A percentile compares a stretch with the other conserved stretches of the same genome.
Evolutionary conservation across 2,329 filamentous ascomycete genomes (phyloP).

Genomic region (Paradendryphiella salina): DNA sequence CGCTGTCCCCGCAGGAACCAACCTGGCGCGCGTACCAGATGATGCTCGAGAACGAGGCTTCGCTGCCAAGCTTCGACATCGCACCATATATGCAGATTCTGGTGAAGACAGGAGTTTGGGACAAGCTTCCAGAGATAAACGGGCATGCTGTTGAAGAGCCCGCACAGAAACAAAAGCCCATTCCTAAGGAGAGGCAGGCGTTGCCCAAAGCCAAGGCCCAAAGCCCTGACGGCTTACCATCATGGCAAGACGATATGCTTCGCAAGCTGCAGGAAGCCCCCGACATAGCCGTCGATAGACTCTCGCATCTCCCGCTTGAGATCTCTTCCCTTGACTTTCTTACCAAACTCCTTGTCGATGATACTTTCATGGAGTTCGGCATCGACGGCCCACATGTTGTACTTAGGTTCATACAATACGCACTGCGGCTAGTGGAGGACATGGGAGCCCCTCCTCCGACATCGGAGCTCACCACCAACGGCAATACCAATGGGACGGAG

Average conservation of each 20-base stretch:
- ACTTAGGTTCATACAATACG: constrained; percentile 46
- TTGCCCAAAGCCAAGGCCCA: not conserved
- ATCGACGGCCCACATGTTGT: constrained; percentile 37
- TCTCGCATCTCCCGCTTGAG: constrained; percentile 44
- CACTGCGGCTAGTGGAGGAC: constrained; percentile 42
- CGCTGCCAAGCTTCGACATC: constrained; percentile 28
- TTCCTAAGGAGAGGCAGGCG: not conserved
- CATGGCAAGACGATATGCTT: constrained; percentile 30
- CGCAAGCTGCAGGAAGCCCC: constrained; percentile 27
- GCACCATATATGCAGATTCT: constrained; percentile 41
- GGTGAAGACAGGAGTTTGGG: constrained; percentile 45
- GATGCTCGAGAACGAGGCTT: constrained; percentile 14
- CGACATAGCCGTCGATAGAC: constrained; percentile 28
- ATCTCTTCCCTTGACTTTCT: constrained; percentile 46
- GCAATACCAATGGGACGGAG: constrained; percentile 3
- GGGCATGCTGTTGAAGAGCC: not conserved
- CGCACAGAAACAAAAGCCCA: not conserved
- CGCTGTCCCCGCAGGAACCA: constrained; percentile 5
- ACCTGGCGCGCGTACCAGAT: constrained; percentile 23
- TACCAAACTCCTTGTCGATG: constrained; percentile 42
- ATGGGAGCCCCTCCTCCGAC: constrained; percentile 26
- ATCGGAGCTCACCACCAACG: constrained; percentile 3
- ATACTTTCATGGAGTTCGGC: constrained; percentile 24
- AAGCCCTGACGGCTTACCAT: constrained; percentile 9
- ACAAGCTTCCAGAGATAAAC: constrained; percentile 24